Evolutionary conservation across 2,329 filamentous ascomycete species (phyloP).

Genomic region (Chaetomiaceae sp.): DNA sequence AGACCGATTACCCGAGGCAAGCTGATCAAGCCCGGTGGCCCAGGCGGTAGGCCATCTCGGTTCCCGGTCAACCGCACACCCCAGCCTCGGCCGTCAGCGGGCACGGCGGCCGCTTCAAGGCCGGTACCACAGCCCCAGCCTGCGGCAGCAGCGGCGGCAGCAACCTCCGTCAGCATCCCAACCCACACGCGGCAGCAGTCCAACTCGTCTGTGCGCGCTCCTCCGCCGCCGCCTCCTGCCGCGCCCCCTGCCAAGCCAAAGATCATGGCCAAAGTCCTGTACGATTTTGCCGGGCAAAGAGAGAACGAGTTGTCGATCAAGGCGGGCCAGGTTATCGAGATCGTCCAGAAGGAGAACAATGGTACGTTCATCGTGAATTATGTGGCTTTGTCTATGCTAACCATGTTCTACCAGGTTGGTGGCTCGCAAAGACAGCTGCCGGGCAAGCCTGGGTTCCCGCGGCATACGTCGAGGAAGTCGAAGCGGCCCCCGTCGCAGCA

Average conservation of each 20-base stretch:
- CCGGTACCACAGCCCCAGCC: slow-evolving; percentile 29
- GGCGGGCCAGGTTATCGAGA: slow-evolving; percentile 76
- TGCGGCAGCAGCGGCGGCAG: slow-evolving; percentile 29
- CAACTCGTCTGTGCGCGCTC: slow-evolving; percentile 52
- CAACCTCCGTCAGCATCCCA: slow-evolving; percentile 37
- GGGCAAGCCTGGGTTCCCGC: slow-evolving; percentile 92
- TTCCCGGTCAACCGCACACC: slow-evolving; percentile 48
- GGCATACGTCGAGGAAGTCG: slow-evolving; percentile 82
- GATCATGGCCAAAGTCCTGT: slow-evolving; percentile 82
- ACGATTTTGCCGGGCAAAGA: slow-evolving; percentile 82
- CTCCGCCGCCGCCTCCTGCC: slow-evolving; percentile 64
- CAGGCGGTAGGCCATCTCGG: slow-evolving; percentile 73
- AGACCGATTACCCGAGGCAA: slow-evolving; percentile 92
- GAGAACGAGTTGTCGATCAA: slow-evolving; percentile 79
- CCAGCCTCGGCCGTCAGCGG: slow-evolving; percentile 41
- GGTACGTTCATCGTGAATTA: slow-evolving; percentile 55
- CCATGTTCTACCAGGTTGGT: slow-evolving; percentile 70
- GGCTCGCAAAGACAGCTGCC: slow-evolving; percentile 71
- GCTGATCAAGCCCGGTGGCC: slow-evolving; percentile 86
- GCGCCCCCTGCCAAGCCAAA: slow-evolving; percentile 62
- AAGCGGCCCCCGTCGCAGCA: slow-evolving; percentile 53
- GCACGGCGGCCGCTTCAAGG: slow-evolving; percentile 24
- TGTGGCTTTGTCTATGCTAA: slow-evolving; percentile 25
- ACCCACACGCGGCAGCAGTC: slow-evolving; percentile 53
- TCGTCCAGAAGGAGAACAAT: slow-evolving; percentile 92